These are phyloP conservation scores for Phytophthora rubi DNA, from an alignment of 352 stramenopile species.

Conservation along the genomic window DNA sequence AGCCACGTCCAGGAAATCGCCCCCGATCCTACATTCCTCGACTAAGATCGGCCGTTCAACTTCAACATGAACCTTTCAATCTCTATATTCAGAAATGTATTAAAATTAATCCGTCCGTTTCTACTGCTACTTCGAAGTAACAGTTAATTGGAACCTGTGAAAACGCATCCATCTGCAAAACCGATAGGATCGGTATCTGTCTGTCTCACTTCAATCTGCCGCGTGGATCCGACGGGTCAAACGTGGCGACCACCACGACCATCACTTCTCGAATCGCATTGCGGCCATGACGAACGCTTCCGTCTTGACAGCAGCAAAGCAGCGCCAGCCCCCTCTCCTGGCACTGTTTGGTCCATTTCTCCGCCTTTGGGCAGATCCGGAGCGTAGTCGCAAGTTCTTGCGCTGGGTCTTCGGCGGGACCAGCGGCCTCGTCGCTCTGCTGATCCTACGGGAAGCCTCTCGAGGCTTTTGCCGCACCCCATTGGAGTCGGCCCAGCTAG, in stretches of 20 bases:
- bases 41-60: not conserved
- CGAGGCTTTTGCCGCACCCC: conserved; percentile 20
- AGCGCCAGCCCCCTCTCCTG: too few species aligned
- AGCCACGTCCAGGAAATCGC: not conserved
- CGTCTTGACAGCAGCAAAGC: not conserved
- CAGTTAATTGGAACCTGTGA: too few species aligned
- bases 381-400: conserved; percentile 11
- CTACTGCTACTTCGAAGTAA: too few species aligned
- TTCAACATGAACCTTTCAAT: conserved; percentile 5
- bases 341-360: not conserved
- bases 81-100: not conserved
- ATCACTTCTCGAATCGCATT: conserved; percentile 3
- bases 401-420: conserved; percentile 23
- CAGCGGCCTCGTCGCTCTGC: conserved; percentile 1
- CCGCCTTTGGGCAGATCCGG: conserved; percentile 17
- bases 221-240: not conserved
- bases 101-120: too few species aligned
- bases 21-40: not conserved
- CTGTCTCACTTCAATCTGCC: not conserved
- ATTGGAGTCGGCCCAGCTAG: not conserved
- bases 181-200: not conserved
- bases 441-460: conserved; percentile 19
- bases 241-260: not conserved
- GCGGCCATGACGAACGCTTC: not conserved
- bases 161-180: too few species aligned